Percentiles rank a stretch among this genome's conserved stretches.
Conservation (phyloP, 2,329 filamentous ascomycete genomes). For the Phialemoniopsis sp. region DNA sequence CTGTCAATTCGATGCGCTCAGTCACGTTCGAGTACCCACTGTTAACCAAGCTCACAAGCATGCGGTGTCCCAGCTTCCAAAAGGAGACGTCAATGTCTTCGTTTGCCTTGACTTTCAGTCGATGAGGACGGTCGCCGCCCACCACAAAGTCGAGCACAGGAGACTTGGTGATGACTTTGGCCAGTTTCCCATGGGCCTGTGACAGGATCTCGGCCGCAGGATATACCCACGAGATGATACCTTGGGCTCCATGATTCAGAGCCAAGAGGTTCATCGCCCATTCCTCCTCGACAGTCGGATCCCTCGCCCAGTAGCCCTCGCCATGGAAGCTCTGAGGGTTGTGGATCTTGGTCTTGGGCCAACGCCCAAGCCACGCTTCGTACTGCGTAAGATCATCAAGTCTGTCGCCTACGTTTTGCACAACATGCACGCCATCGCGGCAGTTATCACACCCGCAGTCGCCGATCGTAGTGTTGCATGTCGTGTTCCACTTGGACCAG, state of each 20-base stretch:
- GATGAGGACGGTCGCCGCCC: constrained; percentile 15
- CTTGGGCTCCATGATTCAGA: constrained; percentile 39
- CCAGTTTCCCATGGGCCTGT: constrained; percentile 30
- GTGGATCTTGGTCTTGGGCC: constrained; percentile 36
- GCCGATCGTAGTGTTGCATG: constrained; percentile 55
- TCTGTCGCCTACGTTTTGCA: constrained; percentile 44
- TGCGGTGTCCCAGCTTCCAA: constrained; percentile 19
- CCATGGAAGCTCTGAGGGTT: constrained; percentile 44
- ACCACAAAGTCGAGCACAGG: constrained; percentile 35
- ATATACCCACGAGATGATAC: constrained; percentile 40
- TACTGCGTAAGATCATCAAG: constrained; percentile 32
- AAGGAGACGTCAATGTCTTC: constrained; percentile 26
- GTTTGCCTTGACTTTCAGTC: constrained; percentile 8
- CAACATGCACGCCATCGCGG: constrained; percentile 35
- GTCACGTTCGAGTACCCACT: constrained; percentile 15
- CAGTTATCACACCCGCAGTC: constrained; percentile 63
- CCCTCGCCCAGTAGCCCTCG: constrained; percentile 41
- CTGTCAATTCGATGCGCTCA: constrained; percentile 9
- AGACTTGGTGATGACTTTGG: constrained; percentile 25
- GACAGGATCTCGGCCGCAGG: constrained; percentile 31
- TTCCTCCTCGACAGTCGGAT: constrained; percentile 36
- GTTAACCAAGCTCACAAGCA: constrained; percentile 33
- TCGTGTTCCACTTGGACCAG: constrained; percentile 50
- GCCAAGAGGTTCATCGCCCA: constrained; percentile 39
- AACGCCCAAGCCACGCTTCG: constrained; percentile 34